These are phyloP conservation scores for Bipolaris bicolor DNA, from an alignment of 2,329 filamentous ascomycete species.

Conservation along the genomic window DNA sequence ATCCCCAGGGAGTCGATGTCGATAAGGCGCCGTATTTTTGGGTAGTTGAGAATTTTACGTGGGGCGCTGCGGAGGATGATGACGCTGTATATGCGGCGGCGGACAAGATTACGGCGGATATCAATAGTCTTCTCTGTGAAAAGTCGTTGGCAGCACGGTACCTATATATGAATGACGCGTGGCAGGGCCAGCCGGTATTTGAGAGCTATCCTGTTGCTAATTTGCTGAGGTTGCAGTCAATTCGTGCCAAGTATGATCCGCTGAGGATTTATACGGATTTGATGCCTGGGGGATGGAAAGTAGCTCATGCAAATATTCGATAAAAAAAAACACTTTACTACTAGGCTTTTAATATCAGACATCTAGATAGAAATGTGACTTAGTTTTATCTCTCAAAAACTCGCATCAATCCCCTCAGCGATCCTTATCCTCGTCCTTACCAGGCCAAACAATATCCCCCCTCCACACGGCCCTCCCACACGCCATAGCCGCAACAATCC, in stretches of 20 bases:
- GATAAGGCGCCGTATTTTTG: slow-evolving; percentile 25
- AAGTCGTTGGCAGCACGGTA: slow-evolving; percentile 12
- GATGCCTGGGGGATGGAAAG: slow-evolving; percentile 33
- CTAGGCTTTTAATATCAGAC: too few relatives aligned
- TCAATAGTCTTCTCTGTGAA: slow-evolving; percentile 11
- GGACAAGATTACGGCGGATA: slow-evolving; percentile 15
- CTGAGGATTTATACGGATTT: slow-evolving; percentile 32
- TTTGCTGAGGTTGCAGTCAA: slow-evolving; percentile 31
- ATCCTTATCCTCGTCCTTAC: slow-evolving; percentile 44
- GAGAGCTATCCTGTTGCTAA: slow-evolving; percentile 39
- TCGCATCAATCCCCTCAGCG: background rate
- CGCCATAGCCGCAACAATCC: slow-evolving; percentile 57
- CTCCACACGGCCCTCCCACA: slow-evolving; percentile 58
- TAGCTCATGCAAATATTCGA: slow-evolving; percentile 12
- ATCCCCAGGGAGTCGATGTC: slow-evolving; percentile 27
- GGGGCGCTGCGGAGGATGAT: slow-evolving; percentile 17
- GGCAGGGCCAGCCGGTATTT: slow-evolving; percentile 35
- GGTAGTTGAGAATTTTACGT: slow-evolving; percentile 25
- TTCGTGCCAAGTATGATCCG: slow-evolving; percentile 43
- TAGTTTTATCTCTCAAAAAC: too few relatives aligned
- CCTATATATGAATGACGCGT: slow-evolving; percentile 34
- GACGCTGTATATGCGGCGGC: slow-evolving; percentile 7
- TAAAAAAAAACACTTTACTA: too few relatives aligned
- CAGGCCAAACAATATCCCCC: slow-evolving; percentile 61
- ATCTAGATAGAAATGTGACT: too few relatives aligned